Base-by-base conservation (phyloP, 805 yeast species). In the Candida broadrunensis region DNA sequence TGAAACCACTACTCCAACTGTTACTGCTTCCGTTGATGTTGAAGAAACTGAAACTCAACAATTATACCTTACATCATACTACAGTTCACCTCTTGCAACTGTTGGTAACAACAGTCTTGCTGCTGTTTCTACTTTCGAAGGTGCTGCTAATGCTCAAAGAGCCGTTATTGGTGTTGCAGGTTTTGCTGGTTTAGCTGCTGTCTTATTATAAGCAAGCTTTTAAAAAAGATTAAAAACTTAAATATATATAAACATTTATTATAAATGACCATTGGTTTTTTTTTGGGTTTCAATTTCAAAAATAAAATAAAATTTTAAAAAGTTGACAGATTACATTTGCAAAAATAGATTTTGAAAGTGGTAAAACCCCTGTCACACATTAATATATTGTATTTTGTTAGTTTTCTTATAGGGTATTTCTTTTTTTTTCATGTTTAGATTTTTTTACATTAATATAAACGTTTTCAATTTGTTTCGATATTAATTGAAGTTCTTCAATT, bases 1-100 rank as follows among this genome's bases (percentile, higher is more conserved):
- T 49, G 62, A 67, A 51, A 74, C 80, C 45, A 57, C 69, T 43
- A 76, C 80, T 35, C 80, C 80, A 51, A 62, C 70, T 40, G 71
- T 63, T 36, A 66, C 75, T 42, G 61, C 58, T n/a, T 68, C 79
- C 27, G 66, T 71, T 39, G 72, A 65, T 52, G 73, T 70, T 44
- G 70, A 73, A 46, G 70, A 75, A 41, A 72, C 75, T 38, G 49
- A 49, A 24, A 54, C 57, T 46, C 45, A 47, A 17, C 74, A 67
- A 55, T 55, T 66, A 38, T 69, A 77, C 42, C 47, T 60, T 49
- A 62, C 70, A 13, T 50, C 67, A 42, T 60, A 50, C 54, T 29
- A 29, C 32, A n/a, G 18, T 15, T 5, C 18, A 14, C 32, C 32
- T 14, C 5, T 14, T 8, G 18, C 12, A 14, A 36, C 52, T 27